A percentile compares a stretch with the other conserved stretches of the same genome.
Evolutionary conservation across 148 eudicot genomes (phyloP).

Genomic region (Chenopodium quinoa): DNA sequence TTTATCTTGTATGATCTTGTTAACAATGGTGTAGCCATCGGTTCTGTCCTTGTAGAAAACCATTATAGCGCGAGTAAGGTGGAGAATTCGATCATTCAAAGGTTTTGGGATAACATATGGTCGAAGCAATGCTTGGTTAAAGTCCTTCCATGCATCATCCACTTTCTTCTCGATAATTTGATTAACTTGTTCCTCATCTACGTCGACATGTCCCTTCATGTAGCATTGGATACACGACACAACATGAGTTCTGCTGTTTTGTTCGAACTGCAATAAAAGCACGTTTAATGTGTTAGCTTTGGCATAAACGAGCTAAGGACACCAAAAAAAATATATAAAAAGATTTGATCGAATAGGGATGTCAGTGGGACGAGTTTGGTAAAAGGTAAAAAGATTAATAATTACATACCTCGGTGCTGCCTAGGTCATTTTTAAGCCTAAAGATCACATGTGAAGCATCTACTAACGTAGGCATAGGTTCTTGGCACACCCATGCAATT

Average conservation of each 20-base stretch:
- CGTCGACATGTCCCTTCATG: too few species aligned
- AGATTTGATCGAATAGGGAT: too few species aligned
- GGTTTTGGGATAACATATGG: conserved; percentile 36
- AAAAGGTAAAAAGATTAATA: too few species aligned
- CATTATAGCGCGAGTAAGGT: conserved; percentile 26
- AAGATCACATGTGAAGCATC: conserved; percentile 24
- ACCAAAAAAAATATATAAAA: too few species aligned
- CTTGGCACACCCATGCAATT: conserved; percentile 35
- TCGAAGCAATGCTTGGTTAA: conserved; percentile 32
- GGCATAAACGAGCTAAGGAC: too few species aligned
- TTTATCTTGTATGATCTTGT: conserved; percentile 18
- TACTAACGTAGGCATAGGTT: conserved; percentile 30
- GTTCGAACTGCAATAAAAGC: too few species aligned
- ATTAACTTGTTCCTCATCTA: too few species aligned
- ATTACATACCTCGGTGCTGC: conserved; percentile 33
- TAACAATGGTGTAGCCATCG: conserved; percentile 41
- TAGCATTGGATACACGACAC: too few species aligned
- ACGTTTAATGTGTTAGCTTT: too few species aligned
- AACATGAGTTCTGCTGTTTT: too few species aligned
- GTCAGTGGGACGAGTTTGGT: too few species aligned
- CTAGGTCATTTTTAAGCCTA: conserved; percentile 41
- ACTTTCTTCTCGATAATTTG: not conserved
- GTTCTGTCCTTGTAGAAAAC: conserved; percentile 38
- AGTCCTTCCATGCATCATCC: conserved; percentile 37
- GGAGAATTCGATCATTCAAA: conserved; percentile 26